A percentile compares a stretch with the other conserved stretches of the same genome.
phyloP scores from a whole-genome alignment of 352 stramenopile genomes.

The Pseudoperonospora humuli region DNA sequence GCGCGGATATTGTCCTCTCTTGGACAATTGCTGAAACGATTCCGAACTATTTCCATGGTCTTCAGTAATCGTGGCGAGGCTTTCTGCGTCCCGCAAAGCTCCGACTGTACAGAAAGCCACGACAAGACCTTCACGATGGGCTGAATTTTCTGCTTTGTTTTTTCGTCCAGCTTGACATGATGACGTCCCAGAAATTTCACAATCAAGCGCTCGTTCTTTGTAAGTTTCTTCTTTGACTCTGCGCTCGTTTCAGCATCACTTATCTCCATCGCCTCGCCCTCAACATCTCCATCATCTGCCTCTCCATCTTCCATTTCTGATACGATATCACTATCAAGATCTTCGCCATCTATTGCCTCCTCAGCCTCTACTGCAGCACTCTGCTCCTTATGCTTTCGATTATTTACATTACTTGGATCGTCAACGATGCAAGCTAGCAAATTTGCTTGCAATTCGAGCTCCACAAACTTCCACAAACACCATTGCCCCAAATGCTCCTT shows the following conservation, averaged over 20 bases:
- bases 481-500: constrained; percentile 58
- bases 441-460: constrained; percentile 66
- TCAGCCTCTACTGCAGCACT: constrained; percentile 1
- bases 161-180: constrained; percentile 32
- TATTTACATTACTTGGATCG: constrained; percentile 57
- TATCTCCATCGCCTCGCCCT: constrained; percentile 6
- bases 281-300: constrained; percentile 6
- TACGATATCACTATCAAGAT: constrained; percentile 8
- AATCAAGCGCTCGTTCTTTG: constrained; percentile 23
- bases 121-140: constrained; percentile 51
- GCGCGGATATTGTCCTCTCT: constrained; percentile 16
- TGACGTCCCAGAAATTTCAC: constrained; percentile 21
- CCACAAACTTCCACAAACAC: constrained; percentile 78
- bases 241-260: not conserved
- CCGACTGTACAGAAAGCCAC: constrained; percentile 31
- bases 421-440: constrained; percentile 61
- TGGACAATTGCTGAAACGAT: constrained; percentile 32
- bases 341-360: constrained; percentile 17
- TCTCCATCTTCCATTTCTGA: constrained; percentile 30
- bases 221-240: not conserved
- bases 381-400: constrained; percentile 27
- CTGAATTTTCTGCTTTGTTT: constrained; percentile 27
- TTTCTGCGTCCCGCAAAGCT: constrained; percentile 25
- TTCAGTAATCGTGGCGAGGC: constrained; percentile 55
- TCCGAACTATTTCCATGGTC: constrained; percentile 38